Conservation (phyloP, 1,284 basidiomycete species). For the Thelephora terrestris region DNA sequence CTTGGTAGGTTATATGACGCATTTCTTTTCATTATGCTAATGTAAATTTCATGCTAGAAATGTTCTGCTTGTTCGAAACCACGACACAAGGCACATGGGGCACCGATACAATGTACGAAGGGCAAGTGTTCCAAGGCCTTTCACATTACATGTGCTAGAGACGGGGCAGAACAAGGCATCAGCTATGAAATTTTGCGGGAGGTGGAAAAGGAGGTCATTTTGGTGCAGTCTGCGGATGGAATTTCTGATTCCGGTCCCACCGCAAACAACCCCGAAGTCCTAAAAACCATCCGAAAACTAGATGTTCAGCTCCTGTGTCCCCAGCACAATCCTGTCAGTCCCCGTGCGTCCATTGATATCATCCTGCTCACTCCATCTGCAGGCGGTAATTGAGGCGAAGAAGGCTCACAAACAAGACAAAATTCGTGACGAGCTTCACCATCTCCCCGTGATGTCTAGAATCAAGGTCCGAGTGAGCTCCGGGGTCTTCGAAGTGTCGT, state of each 20-base stretch:
- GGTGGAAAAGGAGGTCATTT: slow-evolving; percentile 68
- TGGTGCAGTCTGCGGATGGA: slow-evolving; percentile 30
- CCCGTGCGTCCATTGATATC: not conserved
- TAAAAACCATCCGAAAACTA: slow-evolving; percentile 59
- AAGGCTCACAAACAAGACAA: slow-evolving; percentile 59
- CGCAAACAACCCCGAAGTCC: slow-evolving; percentile 29
- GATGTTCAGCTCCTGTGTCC: slow-evolving; percentile 69
- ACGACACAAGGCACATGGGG: slow-evolving; percentile 66
- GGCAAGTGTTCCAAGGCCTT: slow-evolving; percentile 90
- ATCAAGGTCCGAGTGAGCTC: slow-evolving; percentile 75
- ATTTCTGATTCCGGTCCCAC: slow-evolving; percentile 1
- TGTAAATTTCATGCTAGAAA: slow-evolving; percentile 46
- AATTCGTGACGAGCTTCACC: slow-evolving; percentile 54
- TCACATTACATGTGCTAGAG: slow-evolving; percentile 84
- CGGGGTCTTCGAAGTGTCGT: slow-evolving; percentile 72
- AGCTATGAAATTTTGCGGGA: slow-evolving; percentile 54
- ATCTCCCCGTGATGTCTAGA: slow-evolving; percentile 55
- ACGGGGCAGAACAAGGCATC: slow-evolving; percentile 41
- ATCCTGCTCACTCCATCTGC: slow-evolving; percentile 4
- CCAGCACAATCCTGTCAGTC: slow-evolving; percentile 75
- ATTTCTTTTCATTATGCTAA: not conserved
- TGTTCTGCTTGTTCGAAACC: slow-evolving; percentile 73
- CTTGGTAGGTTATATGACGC: slow-evolving; percentile 43
- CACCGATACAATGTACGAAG: slow-evolving; percentile 90
- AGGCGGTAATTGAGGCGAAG: slow-evolving; percentile 65